A percentile compares a stretch with the other conserved stretches of the same genome.
phyloP scores from a whole-genome alignment of 169 alveolate species.

The Eimeria acervulina region DNA sequence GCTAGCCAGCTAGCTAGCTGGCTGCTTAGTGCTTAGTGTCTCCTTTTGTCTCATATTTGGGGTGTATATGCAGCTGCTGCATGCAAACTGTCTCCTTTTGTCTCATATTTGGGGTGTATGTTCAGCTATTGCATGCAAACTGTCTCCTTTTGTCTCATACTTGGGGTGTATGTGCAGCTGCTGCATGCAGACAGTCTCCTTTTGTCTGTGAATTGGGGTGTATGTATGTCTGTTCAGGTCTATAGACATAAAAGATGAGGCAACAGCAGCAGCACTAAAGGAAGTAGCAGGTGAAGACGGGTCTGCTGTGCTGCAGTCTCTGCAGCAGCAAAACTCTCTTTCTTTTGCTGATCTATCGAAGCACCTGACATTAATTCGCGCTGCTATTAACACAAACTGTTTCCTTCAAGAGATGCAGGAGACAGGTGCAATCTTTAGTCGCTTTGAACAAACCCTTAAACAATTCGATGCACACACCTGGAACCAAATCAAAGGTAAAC shows the following conservation, averaged over 20 bases:
- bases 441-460: neutral
- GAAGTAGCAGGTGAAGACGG: neutral
- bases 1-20: too few species aligned
- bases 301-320: neutral
- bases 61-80: too few species aligned
- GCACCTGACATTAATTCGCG: neutral
- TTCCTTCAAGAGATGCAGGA: neutral
- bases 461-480: neutral
- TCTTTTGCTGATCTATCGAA: neutral
- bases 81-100: too few species aligned
- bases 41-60: too few species aligned
- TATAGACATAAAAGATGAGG: neutral
- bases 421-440: conserved; percentile 3
- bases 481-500: neutral
- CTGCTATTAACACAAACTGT: conserved; percentile 1
- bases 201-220: too few species aligned
- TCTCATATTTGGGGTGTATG: too few species aligned
- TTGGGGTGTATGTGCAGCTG: too few species aligned
- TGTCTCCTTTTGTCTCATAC: too few species aligned
- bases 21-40: too few species aligned
- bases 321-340: neutral
- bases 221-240: neutral
- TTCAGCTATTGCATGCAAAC: too few species aligned
- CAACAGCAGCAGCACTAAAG: neutral
- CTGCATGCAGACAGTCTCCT: too few species aligned